Percentiles rank a stretch among this genome's conserved stretches.
phyloP scores from a whole-genome alignment of 2,329 filamentous ascomycete species.

The Mollisiaceae sp. region DNA sequence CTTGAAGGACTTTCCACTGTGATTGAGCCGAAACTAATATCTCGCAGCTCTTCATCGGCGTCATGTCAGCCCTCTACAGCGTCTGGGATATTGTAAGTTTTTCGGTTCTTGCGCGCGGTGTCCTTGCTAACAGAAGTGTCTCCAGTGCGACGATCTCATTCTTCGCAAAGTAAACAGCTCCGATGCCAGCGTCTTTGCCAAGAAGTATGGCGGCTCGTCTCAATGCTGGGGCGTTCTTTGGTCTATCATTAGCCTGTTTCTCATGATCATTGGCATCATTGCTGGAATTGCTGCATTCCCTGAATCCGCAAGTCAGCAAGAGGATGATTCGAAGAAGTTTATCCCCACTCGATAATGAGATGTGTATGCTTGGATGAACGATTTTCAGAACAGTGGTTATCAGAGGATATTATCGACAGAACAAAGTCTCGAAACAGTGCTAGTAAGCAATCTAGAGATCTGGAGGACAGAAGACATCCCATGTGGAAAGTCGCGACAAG shows the following conservation, averaged over 20 bases:
- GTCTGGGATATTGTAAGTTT: constrained; percentile 76
- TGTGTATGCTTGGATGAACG: no score
- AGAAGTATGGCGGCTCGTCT: constrained; percentile 78
- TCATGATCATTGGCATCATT: constrained; percentile 77
- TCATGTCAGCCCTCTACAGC: constrained; percentile 81
- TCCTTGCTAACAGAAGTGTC: constrained; percentile 8
- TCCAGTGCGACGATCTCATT: constrained; percentile 76
- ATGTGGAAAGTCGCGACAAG: neutral
- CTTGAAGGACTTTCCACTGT: neutral
- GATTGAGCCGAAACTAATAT: neutral
- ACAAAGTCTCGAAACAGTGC: no score
- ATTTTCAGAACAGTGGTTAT: neutral
- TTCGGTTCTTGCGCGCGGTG: neutral
- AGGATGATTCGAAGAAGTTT: constrained; percentile 70
- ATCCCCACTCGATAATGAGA: constrained; percentile 46
- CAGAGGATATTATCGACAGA: neutral
- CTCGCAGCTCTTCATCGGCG: constrained; percentile 70
- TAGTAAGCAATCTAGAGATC: no score
- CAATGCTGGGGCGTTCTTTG: constrained; percentile 83
- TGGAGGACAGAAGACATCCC: no score
- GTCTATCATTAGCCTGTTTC: constrained; percentile 71
- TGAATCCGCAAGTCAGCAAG: constrained; percentile 70
- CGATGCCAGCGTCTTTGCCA: constrained; percentile 79
- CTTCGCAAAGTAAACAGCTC: constrained; percentile 80
- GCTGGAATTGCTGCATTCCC: constrained; percentile 78